A percentile compares a stretch with the other conserved stretches of the same genome.
Conservation (phyloP, 1,139 yeast genomes). For the Spencermartinsiella ligniputridi region DNA sequence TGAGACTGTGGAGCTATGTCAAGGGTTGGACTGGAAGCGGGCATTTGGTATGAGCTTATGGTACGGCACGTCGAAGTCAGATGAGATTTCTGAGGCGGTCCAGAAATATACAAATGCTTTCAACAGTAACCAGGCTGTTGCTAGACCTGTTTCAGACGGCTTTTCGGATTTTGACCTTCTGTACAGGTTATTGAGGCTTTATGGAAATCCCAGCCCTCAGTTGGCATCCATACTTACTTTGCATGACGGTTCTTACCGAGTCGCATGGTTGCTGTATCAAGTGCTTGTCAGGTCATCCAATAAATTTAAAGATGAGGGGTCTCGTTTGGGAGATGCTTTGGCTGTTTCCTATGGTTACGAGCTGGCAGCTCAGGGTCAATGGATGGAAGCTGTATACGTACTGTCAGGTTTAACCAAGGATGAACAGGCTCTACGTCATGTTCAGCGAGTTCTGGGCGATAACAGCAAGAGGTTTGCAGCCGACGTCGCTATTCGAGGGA, state of each 20-base stretch:
- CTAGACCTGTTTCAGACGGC: conserved; percentile 23
- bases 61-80: conserved; percentile 50
- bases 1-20: conserved; percentile 35
- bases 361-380: conserved; percentile 44
- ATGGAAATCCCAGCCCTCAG: conserved; percentile 34
- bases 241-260: conserved; percentile 25
- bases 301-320: conserved; percentile 16
- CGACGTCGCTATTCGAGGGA: conserved; percentile 44
- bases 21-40: conserved; percentile 62
- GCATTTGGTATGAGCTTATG: conserved; percentile 54
- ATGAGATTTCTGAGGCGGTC: conserved; percentile 37
- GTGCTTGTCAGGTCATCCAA: conserved; percentile 33
- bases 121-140: conserved; percentile 18
- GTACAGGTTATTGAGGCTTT: conserved; percentile 41
- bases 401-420: conserved; percentile 50
- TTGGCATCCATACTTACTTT: conserved; percentile 23
- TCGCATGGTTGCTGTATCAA: conserved; percentile 55
- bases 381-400: conserved; percentile 61
- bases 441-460: conserved; percentile 44
- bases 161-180: conserved; percentile 23
- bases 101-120: conserved; percentile 28
- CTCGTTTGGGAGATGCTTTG: conserved; percentile 41
- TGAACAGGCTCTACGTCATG: conserved; percentile 36
- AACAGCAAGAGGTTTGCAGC: conserved; percentile 43
- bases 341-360: conserved; percentile 51